Percentiles rank a stretch among this genome's conserved stretches.
These are phyloP conservation scores for Posidonia australis DNA, from an alignment of 106 monocot species.

Conservation along the genomic window DNA sequence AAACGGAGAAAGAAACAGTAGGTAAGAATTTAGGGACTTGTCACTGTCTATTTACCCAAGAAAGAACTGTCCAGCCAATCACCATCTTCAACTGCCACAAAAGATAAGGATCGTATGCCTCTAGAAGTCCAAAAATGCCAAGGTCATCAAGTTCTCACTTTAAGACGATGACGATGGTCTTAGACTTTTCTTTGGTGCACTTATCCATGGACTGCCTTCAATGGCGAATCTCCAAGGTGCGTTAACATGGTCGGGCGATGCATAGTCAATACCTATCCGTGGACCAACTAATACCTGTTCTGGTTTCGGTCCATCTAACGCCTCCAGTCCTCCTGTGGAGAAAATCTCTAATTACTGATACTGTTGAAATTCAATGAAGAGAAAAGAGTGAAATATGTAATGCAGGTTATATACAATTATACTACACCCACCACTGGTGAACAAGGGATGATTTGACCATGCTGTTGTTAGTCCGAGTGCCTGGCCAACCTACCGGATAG, in stretches of 20 bases:
- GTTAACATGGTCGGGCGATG: slow-evolving; percentile 63
- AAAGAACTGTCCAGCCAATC: no score
- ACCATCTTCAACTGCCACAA: no score
- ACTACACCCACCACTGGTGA: slow-evolving; percentile 31
- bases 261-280: slow-evolving; percentile 76
- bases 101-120: no score
- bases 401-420: background rate
- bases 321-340: slow-evolving; percentile 63
- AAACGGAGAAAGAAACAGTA: no score
- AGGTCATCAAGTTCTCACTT: no score
- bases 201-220: slow-evolving; percentile 74
- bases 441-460: slow-evolving; percentile 91
- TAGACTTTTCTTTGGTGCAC: slow-evolving; percentile 71
- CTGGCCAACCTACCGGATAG: slow-evolving; percentile 54
- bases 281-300: slow-evolving; percentile 68
- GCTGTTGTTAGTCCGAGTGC: slow-evolving; percentile 70
- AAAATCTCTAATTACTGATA: background rate
- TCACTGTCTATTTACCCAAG: no score
- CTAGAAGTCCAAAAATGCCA: no score
- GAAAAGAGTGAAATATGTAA: background rate
- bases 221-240: slow-evolving; percentile 86
- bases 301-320: slow-evolving; percentile 54
- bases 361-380: background rate
- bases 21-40: no score
- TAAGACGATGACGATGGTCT: no score